Evolutionary conservation across 805 yeast species (phyloP), one percentile per base, ranked within the genome.

Genomic region (Suhomyces canberraensis): DNA sequence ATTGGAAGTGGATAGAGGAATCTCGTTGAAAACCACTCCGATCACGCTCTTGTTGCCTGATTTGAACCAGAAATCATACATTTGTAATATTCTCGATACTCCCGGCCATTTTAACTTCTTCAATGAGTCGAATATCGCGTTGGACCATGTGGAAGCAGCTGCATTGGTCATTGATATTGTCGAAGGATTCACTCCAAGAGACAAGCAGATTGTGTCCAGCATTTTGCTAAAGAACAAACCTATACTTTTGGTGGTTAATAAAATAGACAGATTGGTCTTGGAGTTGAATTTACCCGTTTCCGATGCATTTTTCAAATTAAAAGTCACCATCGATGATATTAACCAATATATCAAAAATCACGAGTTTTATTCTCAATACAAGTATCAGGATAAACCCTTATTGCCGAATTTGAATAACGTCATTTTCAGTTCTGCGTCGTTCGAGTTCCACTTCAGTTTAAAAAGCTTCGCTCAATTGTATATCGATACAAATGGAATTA

Each of bases 91-190:
- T 1, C 46, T 88, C 1, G 99, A 95, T 51, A 69, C 95, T 0
- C 99, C 99, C 0, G 99, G 99, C 0, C 98, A 93, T 58, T 74
- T 76, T 0, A 81, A 88, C 51, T 93, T 93, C 51, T 61, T 69
- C 19, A 96, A 88, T 52, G 97, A 93, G 47, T 61, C 78, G 3
- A 70, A 77, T 0, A 71, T 76, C 0, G 73, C 84, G 0, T 56
- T 80, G 8, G 57, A 76, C 16, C 65, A 81, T 0, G 73, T 75
- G 0, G 97, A 93, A 45, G 77, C 82, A 2, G 77, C 76, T 0
- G 61, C 82, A 0, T 56, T 89, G 2, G 84, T 87, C 1, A 68
- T 91, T n/a, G 98, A 93, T 55, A 81, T 73, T 1, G 81, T 88
- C 1, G 96, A 91, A 55, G 97, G 98, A 0, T 54, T 88, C 3